These are phyloP conservation scores for Aspergillus carbonarius DNA, from an alignment of 2,329 filamentous ascomycete genomes.

Conservation along the genomic window DNA sequence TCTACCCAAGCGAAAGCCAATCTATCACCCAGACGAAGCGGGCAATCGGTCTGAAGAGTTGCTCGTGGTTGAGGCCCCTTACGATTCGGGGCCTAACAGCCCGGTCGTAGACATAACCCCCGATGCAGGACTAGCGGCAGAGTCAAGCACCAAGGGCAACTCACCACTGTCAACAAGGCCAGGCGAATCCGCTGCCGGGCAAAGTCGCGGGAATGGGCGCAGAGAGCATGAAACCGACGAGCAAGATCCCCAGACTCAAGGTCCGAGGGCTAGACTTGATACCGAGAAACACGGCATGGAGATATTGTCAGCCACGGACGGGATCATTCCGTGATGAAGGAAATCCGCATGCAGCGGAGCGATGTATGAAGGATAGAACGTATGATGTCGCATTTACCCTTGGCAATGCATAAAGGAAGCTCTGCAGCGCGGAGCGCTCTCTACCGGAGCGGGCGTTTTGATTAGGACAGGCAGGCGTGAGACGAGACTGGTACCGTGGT, in stretches of 20 bases:
- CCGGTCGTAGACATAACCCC: slow-evolving; percentile 26
- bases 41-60: slow-evolving; percentile 51
- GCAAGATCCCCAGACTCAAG: neutral
- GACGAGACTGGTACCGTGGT: neutral
- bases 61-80: slow-evolving; percentile 65
- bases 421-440: neutral
- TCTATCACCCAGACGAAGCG: slow-evolving; percentile 31
- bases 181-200: neutral
- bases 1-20: slow-evolving; percentile 49
- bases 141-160: slow-evolving; percentile 7
- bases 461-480: neutral
- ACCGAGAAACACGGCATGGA: slow-evolving; percentile 17
- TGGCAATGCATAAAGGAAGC: neutral
- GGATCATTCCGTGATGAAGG: slow-evolving; percentile 12
- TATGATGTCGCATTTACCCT: neutral
- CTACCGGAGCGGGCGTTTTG: neutral
- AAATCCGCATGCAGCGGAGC: neutral
- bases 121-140: slow-evolving; percentile 13
- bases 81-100: slow-evolving; percentile 56
- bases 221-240: neutral
- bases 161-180: neutral
- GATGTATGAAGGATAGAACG: neutral
- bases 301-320: slow-evolving; percentile 21
- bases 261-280: neutral
- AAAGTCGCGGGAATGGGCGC: neutral